Base-by-base conservation (phyloP, 805 yeast genomes). In the Candida dajiaensis region DNA sequence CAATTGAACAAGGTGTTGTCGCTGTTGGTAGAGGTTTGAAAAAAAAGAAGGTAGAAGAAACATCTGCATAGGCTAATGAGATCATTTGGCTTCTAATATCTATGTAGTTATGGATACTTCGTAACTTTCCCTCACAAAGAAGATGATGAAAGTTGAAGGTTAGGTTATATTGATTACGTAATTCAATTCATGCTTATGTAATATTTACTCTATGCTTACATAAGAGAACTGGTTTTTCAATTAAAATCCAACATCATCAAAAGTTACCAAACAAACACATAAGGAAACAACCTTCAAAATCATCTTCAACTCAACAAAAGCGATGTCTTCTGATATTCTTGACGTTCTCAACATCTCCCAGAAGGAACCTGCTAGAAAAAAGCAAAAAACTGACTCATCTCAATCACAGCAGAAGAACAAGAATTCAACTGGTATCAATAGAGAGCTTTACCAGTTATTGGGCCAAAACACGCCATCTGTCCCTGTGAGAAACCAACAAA, bases 391-490 rank as follows among this genome's bases (percentile, higher is more conserved):
- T 10, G 44, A 40, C 1, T 10, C 46, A 10, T 7, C 42, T 3
- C 43, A 23, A 13, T 47, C 41, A 4, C 50, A 45, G 31, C 51
- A 44, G 28, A 55, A 52, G 38, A 52, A 57, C 26, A 67, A 66
- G 39, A 54, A 54, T n/a, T 44, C 50, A 8, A 70, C 81, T 2
- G 96, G 96, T 22, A 85, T 92, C 79, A 90, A 87, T 51, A 76
- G 98, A 55, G 99, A 94, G 63, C 70, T 94, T 45, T 90, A 85
- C 65, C 85, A 85, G 53, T 73, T 95, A 44, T 70, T 94, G 37
- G 99, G 99, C 6, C 90, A 94, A 36, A 89, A 89, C 63, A 81
- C 95, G 2, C 97, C 99, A 1, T 90, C 98, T 0, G 78, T 76
- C 8, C 76, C 74, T n/a, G 76, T 76, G n/a, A 71, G 72, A 43